Evolutionary conservation across 2,329 filamentous ascomycete species (phyloP).

Genomic region (Sclerotinia minor): DNA sequence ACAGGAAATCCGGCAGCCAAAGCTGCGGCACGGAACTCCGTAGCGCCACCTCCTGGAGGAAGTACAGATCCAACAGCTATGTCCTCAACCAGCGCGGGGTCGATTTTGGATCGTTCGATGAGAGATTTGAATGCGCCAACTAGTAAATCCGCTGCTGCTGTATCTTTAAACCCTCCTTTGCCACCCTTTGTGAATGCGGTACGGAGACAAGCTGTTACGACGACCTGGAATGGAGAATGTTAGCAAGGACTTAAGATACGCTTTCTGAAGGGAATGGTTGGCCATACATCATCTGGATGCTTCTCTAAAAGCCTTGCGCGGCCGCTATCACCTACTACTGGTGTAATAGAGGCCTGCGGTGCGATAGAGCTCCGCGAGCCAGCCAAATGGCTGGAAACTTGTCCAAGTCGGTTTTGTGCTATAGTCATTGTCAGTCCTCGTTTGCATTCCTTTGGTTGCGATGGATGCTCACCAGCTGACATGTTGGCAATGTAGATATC

Average conservation of each 20-base stretch:
- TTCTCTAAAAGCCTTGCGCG: conserved; percentile 56
- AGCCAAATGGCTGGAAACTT: conserved; percentile 62
- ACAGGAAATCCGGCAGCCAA: conserved; percentile 90
- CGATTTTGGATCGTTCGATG: conserved; percentile 82
- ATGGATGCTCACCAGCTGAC: conserved; percentile 36
- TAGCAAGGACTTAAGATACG: conserved; percentile 29
- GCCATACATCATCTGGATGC: conserved; percentile 63
- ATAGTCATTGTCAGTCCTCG: conserved; percentile 32
- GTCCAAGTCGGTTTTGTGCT: conserved; percentile 45
- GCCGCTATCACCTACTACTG: conserved; percentile 31
- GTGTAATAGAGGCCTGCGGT: conserved; percentile 17
- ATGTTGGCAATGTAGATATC: conserved; percentile 25
- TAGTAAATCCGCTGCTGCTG: conserved; percentile 80
- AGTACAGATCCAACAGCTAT: conserved; percentile 90
- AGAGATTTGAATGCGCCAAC: conserved; percentile 79
- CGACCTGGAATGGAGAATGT: conserved; percentile 56
- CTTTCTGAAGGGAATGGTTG: not conserved
- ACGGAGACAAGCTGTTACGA: conserved; percentile 88
- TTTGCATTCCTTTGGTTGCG: conserved; percentile 14
- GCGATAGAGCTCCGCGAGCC: conserved; percentile 43
- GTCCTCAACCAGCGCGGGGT: conserved; percentile 86
- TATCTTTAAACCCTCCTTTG: conserved; percentile 95
- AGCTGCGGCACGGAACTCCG: conserved; percentile 91
- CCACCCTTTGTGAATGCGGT: conserved; percentile 91
- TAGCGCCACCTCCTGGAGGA: conserved; percentile 88